Conservation (phyloP, 148 eudicot genomes). For the Camellia granthamiana region DNA sequence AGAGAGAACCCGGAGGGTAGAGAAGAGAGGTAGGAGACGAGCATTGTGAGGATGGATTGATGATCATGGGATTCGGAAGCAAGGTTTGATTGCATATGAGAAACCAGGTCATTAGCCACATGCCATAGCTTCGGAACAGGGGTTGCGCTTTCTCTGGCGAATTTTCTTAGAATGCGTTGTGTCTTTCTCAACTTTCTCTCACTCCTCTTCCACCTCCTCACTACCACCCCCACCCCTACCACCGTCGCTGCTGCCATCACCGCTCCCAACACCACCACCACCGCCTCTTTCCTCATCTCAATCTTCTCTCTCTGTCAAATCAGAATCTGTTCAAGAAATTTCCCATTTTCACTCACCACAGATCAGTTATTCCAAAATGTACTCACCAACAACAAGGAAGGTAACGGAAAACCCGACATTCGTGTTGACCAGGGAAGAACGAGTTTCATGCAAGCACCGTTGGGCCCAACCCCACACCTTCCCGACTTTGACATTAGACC, state of each 20-base stretch:
- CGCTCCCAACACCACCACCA: slow-evolving; percentile 12
- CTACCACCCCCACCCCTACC: slow-evolving; percentile 26
- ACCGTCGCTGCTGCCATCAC: slow-evolving; percentile 20
- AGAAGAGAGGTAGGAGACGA: slow-evolving; percentile 35
- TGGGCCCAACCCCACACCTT: too few species aligned
- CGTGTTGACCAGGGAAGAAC: background rate
- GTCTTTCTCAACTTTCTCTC: slow-evolving; percentile 34
- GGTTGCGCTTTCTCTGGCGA: slow-evolving; percentile 52
- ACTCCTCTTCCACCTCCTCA: slow-evolving; percentile 28
- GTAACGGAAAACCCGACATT: slow-evolving; percentile 1
- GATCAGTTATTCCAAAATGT: background rate
- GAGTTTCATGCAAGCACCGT: background rate
- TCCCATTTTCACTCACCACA: background rate
- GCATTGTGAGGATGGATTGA: slow-evolving; percentile 23
- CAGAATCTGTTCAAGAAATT: background rate
- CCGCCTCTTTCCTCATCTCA: slow-evolving; percentile 28
- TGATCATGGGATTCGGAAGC: background rate
- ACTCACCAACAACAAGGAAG: background rate
- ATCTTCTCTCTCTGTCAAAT: background rate
- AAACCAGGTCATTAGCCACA: slow-evolving; percentile 38
- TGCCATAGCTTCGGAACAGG: slow-evolving; percentile 47
- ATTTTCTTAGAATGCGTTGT: slow-evolving; percentile 40
- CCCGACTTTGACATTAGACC: too few species aligned
- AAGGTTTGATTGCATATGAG: slow-evolving; percentile 30
- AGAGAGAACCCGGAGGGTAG: slow-evolving; percentile 49